phyloP scores from a whole-genome alignment of 176 grass and related monocot species.

The Cenchrus americanus region DNA sequence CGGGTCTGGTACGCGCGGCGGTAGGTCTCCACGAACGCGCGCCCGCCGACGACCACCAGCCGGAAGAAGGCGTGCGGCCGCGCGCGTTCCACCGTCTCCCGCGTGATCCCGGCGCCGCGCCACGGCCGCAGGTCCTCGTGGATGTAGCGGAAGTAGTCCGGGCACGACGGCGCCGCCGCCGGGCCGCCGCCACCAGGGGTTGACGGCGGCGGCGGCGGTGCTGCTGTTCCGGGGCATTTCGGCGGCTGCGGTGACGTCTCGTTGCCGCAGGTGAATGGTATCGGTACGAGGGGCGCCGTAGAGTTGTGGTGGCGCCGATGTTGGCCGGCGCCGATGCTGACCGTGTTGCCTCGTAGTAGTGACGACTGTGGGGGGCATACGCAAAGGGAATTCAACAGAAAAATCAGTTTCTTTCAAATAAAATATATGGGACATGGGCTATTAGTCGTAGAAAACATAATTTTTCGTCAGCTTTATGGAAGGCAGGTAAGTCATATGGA shows the following conservation, averaged over 20 bases:
- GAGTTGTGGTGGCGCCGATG: constrained; percentile 14
- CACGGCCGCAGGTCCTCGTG: constrained; percentile 66
- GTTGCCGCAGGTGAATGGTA: constrained; percentile 37
- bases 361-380: not conserved
- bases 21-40: constrained; percentile 66
- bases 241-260: not conserved
- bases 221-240: not conserved
- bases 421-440: too few species aligned
- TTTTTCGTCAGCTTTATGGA: too few species aligned
- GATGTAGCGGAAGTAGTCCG: constrained; percentile 55
- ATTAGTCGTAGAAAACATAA: too few species aligned
- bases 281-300: not conserved
- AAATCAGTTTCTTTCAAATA: too few species aligned
- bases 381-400: not conserved
- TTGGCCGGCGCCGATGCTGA: not conserved
- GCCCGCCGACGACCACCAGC: constrained; percentile 55
- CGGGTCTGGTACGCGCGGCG: constrained; percentile 57
- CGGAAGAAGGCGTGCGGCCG: constrained; percentile 56
- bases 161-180: not conserved
- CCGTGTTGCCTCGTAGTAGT: not conserved
- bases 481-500: too few species aligned
- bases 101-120: constrained; percentile 60
- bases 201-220: not conserved
- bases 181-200: too few species aligned
- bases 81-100: constrained; percentile 54